Conservation (phyloP, 2,329 filamentous ascomycete species). For the Colletotrichum eremochloae region DNA sequence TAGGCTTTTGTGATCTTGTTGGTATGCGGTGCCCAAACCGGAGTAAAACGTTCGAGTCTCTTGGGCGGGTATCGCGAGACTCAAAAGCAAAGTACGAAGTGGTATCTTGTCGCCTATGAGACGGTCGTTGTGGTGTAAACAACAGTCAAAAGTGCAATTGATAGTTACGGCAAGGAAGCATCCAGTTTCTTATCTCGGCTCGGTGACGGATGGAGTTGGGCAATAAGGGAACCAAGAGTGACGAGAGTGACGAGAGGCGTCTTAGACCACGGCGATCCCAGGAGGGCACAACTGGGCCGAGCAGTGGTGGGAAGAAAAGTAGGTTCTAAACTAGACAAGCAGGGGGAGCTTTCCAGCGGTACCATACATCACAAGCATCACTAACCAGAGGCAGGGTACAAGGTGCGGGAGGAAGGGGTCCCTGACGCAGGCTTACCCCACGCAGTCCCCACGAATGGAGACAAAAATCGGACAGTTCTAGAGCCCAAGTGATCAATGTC, state of each 20-base stretch:
- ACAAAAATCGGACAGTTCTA: conserved; percentile 32
- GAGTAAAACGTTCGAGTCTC: conserved; percentile 32
- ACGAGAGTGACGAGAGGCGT: conserved; percentile 37
- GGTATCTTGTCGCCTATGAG: conserved; percentile 42
- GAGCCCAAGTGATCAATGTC: conserved; percentile 42
- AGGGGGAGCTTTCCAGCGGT: conserved; percentile 37
- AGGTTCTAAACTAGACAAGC: conserved; percentile 27
- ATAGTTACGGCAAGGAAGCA: conserved; percentile 27
- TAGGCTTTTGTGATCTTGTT: conserved; percentile 9
- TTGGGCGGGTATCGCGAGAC: conserved; percentile 42
- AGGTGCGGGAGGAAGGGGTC: conserved; percentile 38
- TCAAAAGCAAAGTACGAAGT: conserved; percentile 33
- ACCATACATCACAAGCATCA: conserved; percentile 41
- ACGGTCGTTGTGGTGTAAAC: conserved; percentile 31
- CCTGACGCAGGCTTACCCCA: conserved; percentile 42
- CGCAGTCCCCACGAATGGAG: conserved; percentile 37
- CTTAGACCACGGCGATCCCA: conserved; percentile 20
- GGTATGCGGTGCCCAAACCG: conserved; percentile 38
- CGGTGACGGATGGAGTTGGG: conserved; percentile 30
- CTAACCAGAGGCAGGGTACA: conserved; percentile 30
- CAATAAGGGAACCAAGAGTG: conserved; percentile 30
- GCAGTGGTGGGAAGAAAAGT: conserved; percentile 35
- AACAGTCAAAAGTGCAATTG: conserved; percentile 30
- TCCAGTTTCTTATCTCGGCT: conserved; percentile 35
- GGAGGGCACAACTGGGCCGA: conserved; percentile 29